Base-by-base conservation (phyloP, 805 yeast species). In the Priceomyces castillae region DNA sequence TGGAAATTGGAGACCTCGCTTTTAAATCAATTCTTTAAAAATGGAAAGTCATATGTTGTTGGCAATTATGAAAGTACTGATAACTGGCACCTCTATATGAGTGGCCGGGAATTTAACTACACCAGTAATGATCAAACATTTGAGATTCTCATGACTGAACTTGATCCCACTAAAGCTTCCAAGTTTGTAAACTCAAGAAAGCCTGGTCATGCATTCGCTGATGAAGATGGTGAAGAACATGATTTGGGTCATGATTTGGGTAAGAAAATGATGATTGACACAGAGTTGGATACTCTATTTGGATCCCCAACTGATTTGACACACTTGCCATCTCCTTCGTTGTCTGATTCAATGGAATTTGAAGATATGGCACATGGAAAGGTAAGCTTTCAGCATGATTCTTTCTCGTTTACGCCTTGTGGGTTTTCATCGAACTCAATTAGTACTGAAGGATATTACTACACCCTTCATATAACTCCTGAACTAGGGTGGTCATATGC, bases 401-500 rank as follows among this genome's bases (percentile, higher is more conserved):
- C 96, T 7, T 92, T 89, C 65, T 83, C 94, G 22, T 92, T 92
- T 62, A 71, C 86, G 3, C 99, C 99, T 1, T 92, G 98, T 62
- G 99, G 99, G 6, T 92, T 81, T 58, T 88, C 97, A 2, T 87
- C 97, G 36, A 92, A 92, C 63, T 83, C 95, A 15, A 71, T 90
- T 30, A 62, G 85, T 36, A 71, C 79, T 36, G 71, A 63, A 7
- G 66, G 64, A 16, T 74, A 77, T 52, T 80, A 80, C 57, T 86
- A 85, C 59, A 92, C 97, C 7, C 72, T 90, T 46, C 98, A 94
- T 61, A 86, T 94, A 34, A 94, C 99, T 0, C 98, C 98, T 0
- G 98, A 94, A 61, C 61, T 73, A 17, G 96, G 92, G 30, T 92
- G 95, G 89, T 88, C 97, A 4, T 92, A 92, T 64, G 98, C 98